Evolutionary conservation across 2,329 filamentous ascomycete genomes (phyloP).

Genomic region (Phaeosphaeria sp.): DNA sequence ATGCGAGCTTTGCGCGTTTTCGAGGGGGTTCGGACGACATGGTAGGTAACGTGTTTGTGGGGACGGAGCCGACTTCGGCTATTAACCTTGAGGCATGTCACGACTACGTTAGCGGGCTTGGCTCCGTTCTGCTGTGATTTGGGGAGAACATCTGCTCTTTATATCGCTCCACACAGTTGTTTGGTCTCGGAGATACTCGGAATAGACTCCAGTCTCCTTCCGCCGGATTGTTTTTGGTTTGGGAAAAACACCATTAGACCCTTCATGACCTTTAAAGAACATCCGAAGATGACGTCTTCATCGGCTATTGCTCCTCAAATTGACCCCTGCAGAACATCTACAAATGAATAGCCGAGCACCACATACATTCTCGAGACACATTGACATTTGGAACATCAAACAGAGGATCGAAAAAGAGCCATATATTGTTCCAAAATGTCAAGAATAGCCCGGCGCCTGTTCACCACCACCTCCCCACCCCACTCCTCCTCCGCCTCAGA

Average conservation of each 20-base stretch:
- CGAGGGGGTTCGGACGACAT: constrained; percentile 29
- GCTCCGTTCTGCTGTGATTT: background rate
- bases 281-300: background rate
- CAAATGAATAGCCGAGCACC: background rate
- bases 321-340: background rate
- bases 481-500: constrained; percentile 32
- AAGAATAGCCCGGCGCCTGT: constrained; percentile 21
- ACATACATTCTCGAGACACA: background rate
- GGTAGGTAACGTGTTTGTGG: constrained; percentile 12
- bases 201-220: background rate
- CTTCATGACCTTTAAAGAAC: background rate
- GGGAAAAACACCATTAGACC: background rate
- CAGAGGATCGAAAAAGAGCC: background rate
- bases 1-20: constrained; percentile 53
- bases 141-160: background rate
- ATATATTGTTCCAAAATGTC: background rate
- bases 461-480: constrained; percentile 19
- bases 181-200: background rate
- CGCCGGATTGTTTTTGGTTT: background rate
- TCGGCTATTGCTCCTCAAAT: background rate
- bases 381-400: background rate
- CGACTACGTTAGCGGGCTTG: background rate
- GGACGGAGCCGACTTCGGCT: constrained; percentile 31
- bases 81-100: constrained; percentile 12
- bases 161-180: background rate